phyloP scores from a whole-genome alignment of 2,329 filamentous ascomycete genomes.

The Alternaria triticimaculans region DNA sequence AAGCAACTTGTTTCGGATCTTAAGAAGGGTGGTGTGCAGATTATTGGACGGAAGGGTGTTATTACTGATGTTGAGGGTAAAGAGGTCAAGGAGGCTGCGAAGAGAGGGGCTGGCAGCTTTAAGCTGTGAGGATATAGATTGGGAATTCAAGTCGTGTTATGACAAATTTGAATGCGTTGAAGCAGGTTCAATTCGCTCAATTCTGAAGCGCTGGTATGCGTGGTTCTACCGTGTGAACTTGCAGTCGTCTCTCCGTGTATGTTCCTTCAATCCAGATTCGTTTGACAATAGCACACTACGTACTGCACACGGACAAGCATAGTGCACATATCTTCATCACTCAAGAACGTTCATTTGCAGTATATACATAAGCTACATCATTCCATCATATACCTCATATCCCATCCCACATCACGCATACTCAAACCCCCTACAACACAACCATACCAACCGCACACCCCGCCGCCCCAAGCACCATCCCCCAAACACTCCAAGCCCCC shows the following conservation, averaged over 20 bases:
- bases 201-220: not conserved
- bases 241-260: not conserved
- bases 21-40: conserved; percentile 85
- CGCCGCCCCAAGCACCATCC: conserved; percentile 35
- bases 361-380: not conserved
- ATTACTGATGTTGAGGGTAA: conserved; percentile 84
- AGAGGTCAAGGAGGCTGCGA: conserved; percentile 59
- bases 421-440: conserved; percentile 41
- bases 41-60: conserved; percentile 90
- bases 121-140: conserved; percentile 34
- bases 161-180: not conserved
- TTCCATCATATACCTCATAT: not conserved
- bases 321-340: no score
- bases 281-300: not conserved
- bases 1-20: conserved; percentile 69
- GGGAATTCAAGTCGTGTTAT: accelerated
- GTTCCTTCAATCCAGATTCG: not conserved
- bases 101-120: conserved; percentile 40
- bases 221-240: not conserved
- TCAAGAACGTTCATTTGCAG: not conserved
- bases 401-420: not conserved
- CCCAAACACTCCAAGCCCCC: conserved; percentile 34
- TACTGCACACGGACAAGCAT: not conserved
- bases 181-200: not conserved
- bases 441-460: conserved; percentile 50